Conservation (phyloP, 2,329 filamentous ascomycete genomes). For the Botryotinia convoluta region DNA sequence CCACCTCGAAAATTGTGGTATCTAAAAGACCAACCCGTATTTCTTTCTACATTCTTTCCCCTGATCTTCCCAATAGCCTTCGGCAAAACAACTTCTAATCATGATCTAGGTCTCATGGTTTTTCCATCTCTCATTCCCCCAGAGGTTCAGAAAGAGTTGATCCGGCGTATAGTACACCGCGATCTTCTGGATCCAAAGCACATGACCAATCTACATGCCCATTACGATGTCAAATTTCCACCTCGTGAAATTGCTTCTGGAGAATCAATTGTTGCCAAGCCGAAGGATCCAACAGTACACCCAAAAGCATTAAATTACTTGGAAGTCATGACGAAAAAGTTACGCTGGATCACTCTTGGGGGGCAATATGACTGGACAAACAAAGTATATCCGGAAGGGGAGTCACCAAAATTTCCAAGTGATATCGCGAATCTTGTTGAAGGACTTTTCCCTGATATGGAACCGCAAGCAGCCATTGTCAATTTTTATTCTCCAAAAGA, state of each 20-base stretch:
- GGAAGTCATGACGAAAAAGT: conserved; percentile 71
- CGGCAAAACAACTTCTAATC: conserved; percentile 26
- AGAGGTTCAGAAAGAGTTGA: conserved; percentile 63
- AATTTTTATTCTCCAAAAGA: conserved; percentile 92
- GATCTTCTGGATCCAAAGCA: conserved; percentile 73
- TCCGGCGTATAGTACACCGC: conserved; percentile 72
- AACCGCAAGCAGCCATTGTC: conserved; percentile 85
- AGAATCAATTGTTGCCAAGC: conserved; percentile 53
- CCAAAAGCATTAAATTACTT: conserved; percentile 62
- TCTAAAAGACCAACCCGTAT: neutral
- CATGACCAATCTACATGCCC: conserved; percentile 85
- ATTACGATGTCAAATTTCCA: conserved; percentile 70
- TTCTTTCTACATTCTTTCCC: neutral
- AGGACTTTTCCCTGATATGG: conserved; percentile 70
- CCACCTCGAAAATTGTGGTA: no score
- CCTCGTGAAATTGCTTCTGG: neutral
- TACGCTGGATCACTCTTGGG: conserved; percentile 92
- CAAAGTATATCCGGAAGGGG: conserved; percentile 71
- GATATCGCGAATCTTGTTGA: conserved; percentile 70
- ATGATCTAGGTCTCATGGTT: conserved; percentile 67
- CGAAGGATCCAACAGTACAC: conserved; percentile 72
- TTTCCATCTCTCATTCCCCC: conserved; percentile 72
- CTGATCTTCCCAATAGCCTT: neutral
- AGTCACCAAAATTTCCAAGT: conserved; percentile 68
- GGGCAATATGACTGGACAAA: conserved; percentile 96